phyloP scores from a whole-genome alignment of 2,329 filamentous ascomycete genomes.

The Tolypocladium pustulatum region DNA sequence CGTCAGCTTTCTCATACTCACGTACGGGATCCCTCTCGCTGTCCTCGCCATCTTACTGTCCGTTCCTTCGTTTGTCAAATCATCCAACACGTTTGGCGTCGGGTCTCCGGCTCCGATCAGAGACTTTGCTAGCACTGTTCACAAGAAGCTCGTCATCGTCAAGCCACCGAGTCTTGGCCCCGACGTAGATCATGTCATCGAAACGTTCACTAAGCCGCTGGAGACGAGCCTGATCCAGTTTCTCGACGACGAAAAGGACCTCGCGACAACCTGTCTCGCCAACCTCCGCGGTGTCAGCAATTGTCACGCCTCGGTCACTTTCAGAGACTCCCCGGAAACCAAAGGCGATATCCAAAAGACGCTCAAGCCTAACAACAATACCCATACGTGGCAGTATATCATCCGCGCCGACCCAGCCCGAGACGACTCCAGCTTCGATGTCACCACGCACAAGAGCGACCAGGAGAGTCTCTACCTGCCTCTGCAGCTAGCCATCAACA shows the following conservation, averaged over 20 bases:
- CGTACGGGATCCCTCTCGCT: slow-evolving; percentile 15
- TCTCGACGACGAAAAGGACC: slow-evolving; percentile 9
- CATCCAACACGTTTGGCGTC: slow-evolving; percentile 6
- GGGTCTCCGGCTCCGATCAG: slow-evolving; percentile 10
- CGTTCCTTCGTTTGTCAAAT: slow-evolving; percentile 13
- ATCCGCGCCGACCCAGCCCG: slow-evolving; percentile 13
- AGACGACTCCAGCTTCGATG: slow-evolving; percentile 33
- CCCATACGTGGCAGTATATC: slow-evolving; percentile 17
- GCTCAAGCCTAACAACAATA: background rate
- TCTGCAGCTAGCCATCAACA: slow-evolving; percentile 22
- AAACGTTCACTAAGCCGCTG: slow-evolving; percentile 12
- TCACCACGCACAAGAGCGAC: slow-evolving; percentile 24
- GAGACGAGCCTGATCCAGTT: slow-evolving; percentile 5
- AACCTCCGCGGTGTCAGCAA: slow-evolving; percentile 15
- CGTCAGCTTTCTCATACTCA: slow-evolving; percentile 11
- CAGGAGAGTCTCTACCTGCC: slow-evolving; percentile 14
- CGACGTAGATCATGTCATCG: slow-evolving; percentile 14
- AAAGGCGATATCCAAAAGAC: background rate
- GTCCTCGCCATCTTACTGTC: slow-evolving; percentile 16
- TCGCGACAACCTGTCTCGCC: slow-evolving; percentile 10
- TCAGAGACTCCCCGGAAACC: slow-evolving; percentile 18
- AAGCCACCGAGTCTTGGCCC: slow-evolving; percentile 9
- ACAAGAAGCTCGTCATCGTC: slow-evolving; percentile 16
- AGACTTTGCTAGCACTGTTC: slow-evolving; percentile 7
- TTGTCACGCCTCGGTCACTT: slow-evolving; percentile 17